Evolutionary conservation across 345 rosid species (phyloP).

Genomic region (Murraya paniculata): DNA sequence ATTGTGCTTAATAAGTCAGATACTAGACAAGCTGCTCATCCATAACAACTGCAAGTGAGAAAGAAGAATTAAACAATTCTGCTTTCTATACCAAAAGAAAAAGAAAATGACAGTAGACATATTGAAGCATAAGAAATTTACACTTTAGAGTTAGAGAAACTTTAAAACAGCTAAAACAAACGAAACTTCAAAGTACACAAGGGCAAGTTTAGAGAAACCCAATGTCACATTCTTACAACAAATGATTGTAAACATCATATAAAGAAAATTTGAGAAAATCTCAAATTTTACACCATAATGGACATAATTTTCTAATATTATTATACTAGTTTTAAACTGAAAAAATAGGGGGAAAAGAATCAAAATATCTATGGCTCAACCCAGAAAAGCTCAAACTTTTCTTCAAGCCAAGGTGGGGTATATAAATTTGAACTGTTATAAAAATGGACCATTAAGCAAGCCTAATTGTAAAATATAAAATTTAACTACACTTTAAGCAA

Average conservation of each 20-base stretch:
- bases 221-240: not conserved
- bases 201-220: not conserved
- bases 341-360: not conserved
- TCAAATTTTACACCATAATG: not conserved
- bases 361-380: too few relatives aligned
- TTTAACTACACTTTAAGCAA: not conserved
- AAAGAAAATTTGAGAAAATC: not conserved
- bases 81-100: not conserved
- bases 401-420: not conserved
- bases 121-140: not conserved
- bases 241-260: not conserved
- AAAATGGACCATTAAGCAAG: not conserved
- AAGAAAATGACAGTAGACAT: not conserved
- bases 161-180: not conserved
- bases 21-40: constrained; percentile 9
- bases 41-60: constrained; percentile 13
- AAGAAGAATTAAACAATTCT: not conserved
- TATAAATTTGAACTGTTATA: not conserved
- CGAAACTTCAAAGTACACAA: not conserved
- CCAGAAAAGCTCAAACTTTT: not conserved
- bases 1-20: constrained; percentile 17
- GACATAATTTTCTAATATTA: not conserved
- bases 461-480: not conserved
- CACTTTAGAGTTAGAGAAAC: not conserved
- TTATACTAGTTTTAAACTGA: not conserved